Evolutionary conservation across 176 grass and related monocot genomes (phyloP).

Genomic region (Juncus inflexus): DNA sequence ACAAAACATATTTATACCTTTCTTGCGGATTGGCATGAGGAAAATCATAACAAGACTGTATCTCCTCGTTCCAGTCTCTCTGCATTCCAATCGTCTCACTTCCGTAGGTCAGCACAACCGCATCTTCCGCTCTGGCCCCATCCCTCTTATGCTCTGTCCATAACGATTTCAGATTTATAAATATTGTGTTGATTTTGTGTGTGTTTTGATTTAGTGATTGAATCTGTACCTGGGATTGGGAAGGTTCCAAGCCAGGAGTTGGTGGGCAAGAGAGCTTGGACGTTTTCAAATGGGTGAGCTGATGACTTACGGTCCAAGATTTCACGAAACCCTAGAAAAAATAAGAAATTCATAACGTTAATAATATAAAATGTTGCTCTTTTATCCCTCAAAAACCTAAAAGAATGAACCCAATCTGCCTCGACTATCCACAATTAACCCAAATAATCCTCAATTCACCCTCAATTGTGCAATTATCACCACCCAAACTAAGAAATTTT

Average conservation of each 20-base stretch:
- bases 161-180: slow-evolving; percentile 14
- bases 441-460: slow-evolving; percentile 13
- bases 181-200: background rate
- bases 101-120: slow-evolving; percentile 74
- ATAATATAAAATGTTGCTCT: too few species aligned
- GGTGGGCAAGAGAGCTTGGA: slow-evolving; percentile 77
- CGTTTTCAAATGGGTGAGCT: slow-evolving; percentile 88
- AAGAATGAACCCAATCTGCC: background rate
- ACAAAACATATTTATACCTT: slow-evolving; percentile 45
- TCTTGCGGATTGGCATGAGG: slow-evolving; percentile 86
- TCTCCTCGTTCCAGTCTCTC: slow-evolving; percentile 98
- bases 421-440: background rate
- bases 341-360: background rate
- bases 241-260: slow-evolving; percentile 77
- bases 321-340: slow-evolving; percentile 73
- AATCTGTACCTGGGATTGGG: slow-evolving; percentile 53
- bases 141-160: slow-evolving; percentile 78
- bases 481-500: background rate
- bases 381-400: background rate
- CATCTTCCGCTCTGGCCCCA: slow-evolving; percentile 83
- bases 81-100: slow-evolving; percentile 97
- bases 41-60: slow-evolving; percentile 94
- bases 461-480: background rate
- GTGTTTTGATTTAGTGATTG: background rate
- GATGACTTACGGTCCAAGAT: slow-evolving; percentile 72